Base-by-base conservation (phyloP, 345 rosid genomes). In the Anacardium occidentale region DNA sequence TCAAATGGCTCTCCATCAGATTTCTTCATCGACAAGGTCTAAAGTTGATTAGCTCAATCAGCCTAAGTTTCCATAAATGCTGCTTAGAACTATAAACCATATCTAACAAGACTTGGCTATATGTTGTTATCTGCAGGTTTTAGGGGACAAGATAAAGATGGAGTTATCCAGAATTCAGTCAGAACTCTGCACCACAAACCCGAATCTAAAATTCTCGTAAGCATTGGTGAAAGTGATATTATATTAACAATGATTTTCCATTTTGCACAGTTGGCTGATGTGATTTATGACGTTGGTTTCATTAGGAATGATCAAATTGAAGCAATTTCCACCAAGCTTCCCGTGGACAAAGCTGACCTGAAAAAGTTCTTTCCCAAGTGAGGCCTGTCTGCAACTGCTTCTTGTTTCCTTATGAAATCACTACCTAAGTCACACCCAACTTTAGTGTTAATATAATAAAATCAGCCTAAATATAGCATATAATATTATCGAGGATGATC, bases 301-400 rank as follows among this genome's bases (percentile, higher is more conserved):
- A 26, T 55, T 75, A 90, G 96, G 75, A 77, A 83, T 75, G 93
- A 90, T 17, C 90, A 88, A 77, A 85, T 90, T 54, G 96, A 90
- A 81, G 96, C 87, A 45, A 88, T 90, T 69, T 90, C 96, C 71
- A 88, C 96, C 62, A 90, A 78, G 74, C 93, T 88, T 69, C 93
- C 96, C 0, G 91, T 85, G 52, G 96, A 90, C 67, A 90, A 86
- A 76, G 78, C 81, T 61, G 91, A 86, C 24, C 86, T 88, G 74
- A 84, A 85, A 71, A 85, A 79, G 68, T 88, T 90, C 82, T 86
- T 88, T 52, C 93, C 96, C 78, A 90, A 81, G 95, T 90, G 70
- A 85, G 88, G 22, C 67, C 60, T 17, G 42, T 9, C 42, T 37
- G 42, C 8, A 37, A 37, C 26, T 45, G 4, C 18, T 18, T 68